Conservation (phyloP, 345 rosid species). For the Reutealis trisperma region DNA sequence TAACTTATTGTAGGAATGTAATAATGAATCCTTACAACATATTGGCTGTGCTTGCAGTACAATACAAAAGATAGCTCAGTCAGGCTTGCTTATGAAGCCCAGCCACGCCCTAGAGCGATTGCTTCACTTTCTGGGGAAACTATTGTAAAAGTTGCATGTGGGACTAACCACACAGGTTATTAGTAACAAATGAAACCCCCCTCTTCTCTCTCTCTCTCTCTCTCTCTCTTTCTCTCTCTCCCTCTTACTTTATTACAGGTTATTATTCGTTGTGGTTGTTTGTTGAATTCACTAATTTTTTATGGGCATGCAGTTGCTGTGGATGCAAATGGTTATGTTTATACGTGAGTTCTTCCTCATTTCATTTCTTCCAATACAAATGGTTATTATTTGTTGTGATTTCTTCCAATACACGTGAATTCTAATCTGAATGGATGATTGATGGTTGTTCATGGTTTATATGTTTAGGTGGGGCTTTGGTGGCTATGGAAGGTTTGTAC, state of each 20-base stretch:
- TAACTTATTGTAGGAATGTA: constrained; percentile 11
- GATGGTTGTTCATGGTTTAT: constrained; percentile 27
- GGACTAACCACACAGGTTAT: constrained; percentile 91
- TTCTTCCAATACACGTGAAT: background rate
- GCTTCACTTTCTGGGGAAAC: constrained; percentile 75
- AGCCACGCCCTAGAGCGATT: constrained; percentile 86
- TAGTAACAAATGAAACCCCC: constrained; percentile 4
- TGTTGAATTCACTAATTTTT: constrained; percentile 15
- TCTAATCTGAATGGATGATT: constrained; percentile 11
- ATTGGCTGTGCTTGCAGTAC: constrained; percentile 50
- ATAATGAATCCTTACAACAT: constrained; percentile 1
- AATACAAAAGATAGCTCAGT: constrained; percentile 94
- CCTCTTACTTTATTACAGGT: too few relatives aligned
- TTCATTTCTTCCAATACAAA: background rate
- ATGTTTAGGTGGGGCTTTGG: constrained; percentile 93
- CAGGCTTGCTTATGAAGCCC: constrained; percentile 89
- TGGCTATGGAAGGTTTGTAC: constrained; percentile 94
- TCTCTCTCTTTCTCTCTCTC: background rate
- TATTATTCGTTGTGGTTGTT: background rate
- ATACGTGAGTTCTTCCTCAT: constrained; percentile 67
- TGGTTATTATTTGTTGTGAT: too few relatives aligned
- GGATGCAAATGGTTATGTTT: constrained; percentile 82
- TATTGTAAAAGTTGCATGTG: constrained; percentile 93
- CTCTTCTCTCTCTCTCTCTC: background rate
- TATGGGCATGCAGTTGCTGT: constrained; percentile 73